A percentile compares a stretch with the other conserved stretches of the same genome.
Conservation (phyloP, 148 eudicot species). For the Fagopyrum tataricum region DNA sequence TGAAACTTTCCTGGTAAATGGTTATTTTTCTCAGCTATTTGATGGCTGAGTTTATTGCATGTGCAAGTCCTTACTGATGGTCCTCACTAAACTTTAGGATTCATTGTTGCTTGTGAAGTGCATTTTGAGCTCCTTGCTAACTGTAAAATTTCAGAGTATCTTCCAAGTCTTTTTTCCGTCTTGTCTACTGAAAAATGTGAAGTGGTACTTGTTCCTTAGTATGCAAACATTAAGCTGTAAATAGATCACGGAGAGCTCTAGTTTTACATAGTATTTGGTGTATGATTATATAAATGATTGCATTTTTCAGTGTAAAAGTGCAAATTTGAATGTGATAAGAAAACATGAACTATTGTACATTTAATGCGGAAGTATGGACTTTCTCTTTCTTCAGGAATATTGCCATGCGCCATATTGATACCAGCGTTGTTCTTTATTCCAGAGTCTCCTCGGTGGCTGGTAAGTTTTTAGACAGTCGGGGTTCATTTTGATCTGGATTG, state of each 20-base stretch:
- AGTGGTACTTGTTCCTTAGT: too few species aligned
- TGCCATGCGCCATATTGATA: slow-evolving; percentile 75
- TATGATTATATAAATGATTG: neutral
- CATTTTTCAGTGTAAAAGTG: neutral
- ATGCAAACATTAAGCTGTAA: neutral
- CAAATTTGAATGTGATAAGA: neutral
- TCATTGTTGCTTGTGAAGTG: too few species aligned
- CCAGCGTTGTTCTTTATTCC: slow-evolving; percentile 90
- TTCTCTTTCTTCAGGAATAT: slow-evolving; percentile 46
- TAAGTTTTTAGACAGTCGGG: slow-evolving; percentile 24
- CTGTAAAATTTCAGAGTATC: too few species aligned
- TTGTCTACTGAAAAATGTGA: too few species aligned
- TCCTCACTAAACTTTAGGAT: too few species aligned
- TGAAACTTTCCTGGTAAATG: too few species aligned
- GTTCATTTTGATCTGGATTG: neutral
- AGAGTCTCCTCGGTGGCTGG: slow-evolving; percentile 98
- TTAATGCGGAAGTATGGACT: slow-evolving; percentile 5
- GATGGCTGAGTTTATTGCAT: too few species aligned
- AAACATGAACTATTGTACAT: slow-evolving; percentile 2
- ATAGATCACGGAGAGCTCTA: neutral
- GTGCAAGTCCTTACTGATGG: too few species aligned
- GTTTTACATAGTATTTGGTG: neutral
- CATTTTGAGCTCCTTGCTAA: too few species aligned
- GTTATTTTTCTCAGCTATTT: too few species aligned
- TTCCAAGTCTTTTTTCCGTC: too few species aligned